Percentiles rank a stretch among this genome's conserved stretches.
Evolutionary conservation across 352 stramenopile genomes (phyloP).

Genomic region (Globisporangium emineosum): DNA sequence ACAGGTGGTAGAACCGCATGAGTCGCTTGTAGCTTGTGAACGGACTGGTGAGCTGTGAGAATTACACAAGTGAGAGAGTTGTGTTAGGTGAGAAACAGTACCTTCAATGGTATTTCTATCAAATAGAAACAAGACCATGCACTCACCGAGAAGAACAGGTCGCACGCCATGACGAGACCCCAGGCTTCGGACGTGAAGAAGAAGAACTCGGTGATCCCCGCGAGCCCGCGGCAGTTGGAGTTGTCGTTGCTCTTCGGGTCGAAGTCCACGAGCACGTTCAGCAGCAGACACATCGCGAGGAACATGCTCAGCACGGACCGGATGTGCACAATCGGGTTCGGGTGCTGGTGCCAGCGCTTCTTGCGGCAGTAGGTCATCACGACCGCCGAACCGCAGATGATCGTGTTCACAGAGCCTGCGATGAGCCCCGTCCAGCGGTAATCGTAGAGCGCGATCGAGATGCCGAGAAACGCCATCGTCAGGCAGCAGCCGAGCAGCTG

Average conservation of each 20-base stretch:
- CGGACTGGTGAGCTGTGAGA: constrained; percentile 67
- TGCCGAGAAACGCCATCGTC: constrained; percentile 81
- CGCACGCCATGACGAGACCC: constrained; percentile 86
- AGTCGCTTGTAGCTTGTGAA: constrained; percentile 89
- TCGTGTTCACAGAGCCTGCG: constrained; percentile 84
- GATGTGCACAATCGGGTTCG: constrained; percentile 88
- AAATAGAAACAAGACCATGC: too few relatives aligned
- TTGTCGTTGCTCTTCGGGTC: constrained; percentile 44
- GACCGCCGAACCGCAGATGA: constrained; percentile 83
- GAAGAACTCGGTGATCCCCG: constrained; percentile 87
- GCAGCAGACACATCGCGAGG: constrained; percentile 74
- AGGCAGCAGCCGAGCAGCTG: constrained; percentile 83
- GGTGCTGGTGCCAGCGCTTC: constrained; percentile 88
- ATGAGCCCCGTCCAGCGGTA: constrained; percentile 86
- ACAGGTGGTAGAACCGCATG: constrained; percentile 88
- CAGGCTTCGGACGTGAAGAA: constrained; percentile 87
- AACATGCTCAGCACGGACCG: constrained; percentile 83
- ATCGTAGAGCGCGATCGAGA: constrained; percentile 87
- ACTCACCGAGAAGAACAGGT: constrained; percentile 78
- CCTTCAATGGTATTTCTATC: too few relatives aligned
- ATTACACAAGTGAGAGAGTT: not conserved
- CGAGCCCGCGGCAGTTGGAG: constrained; percentile 58
- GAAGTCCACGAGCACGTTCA: constrained; percentile 84
- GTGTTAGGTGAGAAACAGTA: not conserved
- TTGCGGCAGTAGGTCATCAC: constrained; percentile 86